phyloP scores from a whole-genome alignment of 768 basidiomycete genomes.

The Inosperma sp. region DNA sequence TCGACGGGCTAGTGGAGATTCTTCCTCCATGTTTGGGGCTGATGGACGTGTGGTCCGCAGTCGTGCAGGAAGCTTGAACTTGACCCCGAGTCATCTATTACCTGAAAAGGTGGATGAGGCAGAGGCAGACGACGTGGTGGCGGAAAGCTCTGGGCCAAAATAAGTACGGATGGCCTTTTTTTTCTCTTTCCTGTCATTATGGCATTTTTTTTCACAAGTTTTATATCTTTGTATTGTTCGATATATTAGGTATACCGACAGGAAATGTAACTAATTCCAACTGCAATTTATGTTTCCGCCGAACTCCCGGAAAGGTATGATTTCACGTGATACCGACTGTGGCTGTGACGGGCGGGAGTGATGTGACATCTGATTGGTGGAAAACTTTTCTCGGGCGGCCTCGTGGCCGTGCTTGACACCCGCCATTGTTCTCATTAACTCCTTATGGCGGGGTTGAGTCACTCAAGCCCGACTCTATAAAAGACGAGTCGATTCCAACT shows the following conservation, averaged over 20 bases:
- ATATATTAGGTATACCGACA: neutral
- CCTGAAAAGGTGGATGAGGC: slow-evolving; percentile 27
- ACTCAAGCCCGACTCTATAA: too few species aligned
- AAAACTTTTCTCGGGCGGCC: slow-evolving; percentile 8
- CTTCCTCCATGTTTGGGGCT: slow-evolving; percentile 36
- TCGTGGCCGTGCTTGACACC: neutral
- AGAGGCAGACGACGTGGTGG: slow-evolving; percentile 13
- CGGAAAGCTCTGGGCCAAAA: slow-evolving; percentile 7
- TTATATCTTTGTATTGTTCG: neutral
- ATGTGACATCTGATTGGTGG: slow-evolving; percentile 35
- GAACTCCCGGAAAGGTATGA: slow-evolving; percentile 22
- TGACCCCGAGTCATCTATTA: slow-evolving; percentile 18
- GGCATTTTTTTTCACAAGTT: neutral
- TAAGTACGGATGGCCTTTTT: too few species aligned
- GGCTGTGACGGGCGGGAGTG: slow-evolving; percentile 28
- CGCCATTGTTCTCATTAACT: too few species aligned
- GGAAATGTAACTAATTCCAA: too few species aligned
- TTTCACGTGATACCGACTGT: slow-evolving; percentile 32
- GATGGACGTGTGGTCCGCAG: slow-evolving; percentile 38
- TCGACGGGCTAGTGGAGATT: slow-evolving; percentile 33
- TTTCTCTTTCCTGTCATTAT: too few species aligned
- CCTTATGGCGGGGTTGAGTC: too few species aligned
- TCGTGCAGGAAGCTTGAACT: slow-evolving; percentile 43
- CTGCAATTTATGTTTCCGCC: too few species aligned
- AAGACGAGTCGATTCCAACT: too few species aligned